A percentile compares a stretch with the other conserved stretches of the same genome.
These are phyloP conservation scores for Kazachstania kunashirensis DNA, from an alignment of 805 yeast genomes.

Conservation along the genomic window DNA sequence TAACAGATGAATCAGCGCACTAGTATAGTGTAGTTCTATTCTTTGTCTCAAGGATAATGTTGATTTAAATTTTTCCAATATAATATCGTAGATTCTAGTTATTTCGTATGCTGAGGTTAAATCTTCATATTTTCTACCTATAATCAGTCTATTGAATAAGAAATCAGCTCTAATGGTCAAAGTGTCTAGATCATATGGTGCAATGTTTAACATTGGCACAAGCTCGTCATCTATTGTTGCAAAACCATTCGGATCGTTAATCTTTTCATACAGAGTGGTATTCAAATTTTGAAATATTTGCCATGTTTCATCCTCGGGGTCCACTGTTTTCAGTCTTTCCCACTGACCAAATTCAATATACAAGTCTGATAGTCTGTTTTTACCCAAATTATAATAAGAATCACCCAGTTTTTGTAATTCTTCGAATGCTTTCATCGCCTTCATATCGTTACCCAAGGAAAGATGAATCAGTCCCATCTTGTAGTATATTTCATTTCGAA, in stretches of 20 bases:
- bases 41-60: slow-evolving; percentile 21
- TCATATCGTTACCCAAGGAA: slow-evolving; percentile 42
- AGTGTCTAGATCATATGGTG: slow-evolving; percentile 36
- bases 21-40: slow-evolving; percentile 22
- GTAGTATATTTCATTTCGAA: slow-evolving; percentile 35
- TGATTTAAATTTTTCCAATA: slow-evolving; percentile 23
- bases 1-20: slow-evolving; percentile 37
- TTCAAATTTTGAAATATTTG: slow-evolving; percentile 14
- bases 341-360: slow-evolving; percentile 45
- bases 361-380: slow-evolving; percentile 38
- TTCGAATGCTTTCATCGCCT: slow-evolving; percentile 46
- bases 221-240: slow-evolving; percentile 24
- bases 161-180: slow-evolving; percentile 20
- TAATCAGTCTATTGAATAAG: slow-evolving; percentile 10
- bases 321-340: slow-evolving; percentile 23
- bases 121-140: slow-evolving; percentile 22
- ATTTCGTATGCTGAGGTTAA: slow-evolving; percentile 16
- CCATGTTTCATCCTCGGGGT: slow-evolving; percentile 9
- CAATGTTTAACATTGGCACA: slow-evolving; percentile 29
- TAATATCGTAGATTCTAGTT: slow-evolving; percentile 14
- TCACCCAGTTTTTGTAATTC: slow-evolving; percentile 28
- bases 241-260: slow-evolving; percentile 10
- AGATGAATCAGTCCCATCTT: slow-evolving; percentile 55
- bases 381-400: slow-evolving; percentile 37
- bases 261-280: slow-evolving; percentile 7